Conservation (phyloP, 2,329 filamentous ascomycete species). For the Diaporthe amygdali region DNA sequence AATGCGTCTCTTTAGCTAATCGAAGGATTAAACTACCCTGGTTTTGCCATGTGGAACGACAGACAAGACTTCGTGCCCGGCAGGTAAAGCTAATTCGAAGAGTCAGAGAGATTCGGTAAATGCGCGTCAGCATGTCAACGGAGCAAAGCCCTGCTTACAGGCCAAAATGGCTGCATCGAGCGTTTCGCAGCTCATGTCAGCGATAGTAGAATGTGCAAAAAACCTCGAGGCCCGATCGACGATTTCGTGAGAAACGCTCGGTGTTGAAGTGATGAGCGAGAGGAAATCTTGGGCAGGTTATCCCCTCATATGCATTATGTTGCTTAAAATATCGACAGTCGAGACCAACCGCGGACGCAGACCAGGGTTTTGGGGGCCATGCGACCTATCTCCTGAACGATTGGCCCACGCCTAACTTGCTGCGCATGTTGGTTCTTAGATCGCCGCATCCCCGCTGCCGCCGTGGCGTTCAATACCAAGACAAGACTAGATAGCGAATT, state of each 20-base stretch:
- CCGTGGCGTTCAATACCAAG: not conserved
- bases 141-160: not conserved
- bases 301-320: not conserved
- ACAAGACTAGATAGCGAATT: no score
- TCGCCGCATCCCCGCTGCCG: not conserved
- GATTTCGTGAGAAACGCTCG: no score
- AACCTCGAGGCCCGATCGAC: not conserved
- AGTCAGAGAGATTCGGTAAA: not conserved
- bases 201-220: not conserved
- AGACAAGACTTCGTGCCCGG: conserved; percentile 27
- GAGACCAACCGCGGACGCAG: not conserved
- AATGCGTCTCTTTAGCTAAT: not conserved
- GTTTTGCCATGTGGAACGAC: conserved; percentile 28
- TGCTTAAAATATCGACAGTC: not conserved
- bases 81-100: conserved; percentile 22
- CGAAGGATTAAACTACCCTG: conserved; percentile 17
- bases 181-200: not conserved
- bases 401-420: not conserved
- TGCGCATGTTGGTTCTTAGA: not conserved
- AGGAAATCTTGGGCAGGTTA: not conserved
- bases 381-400: not conserved
- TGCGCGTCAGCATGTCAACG: not conserved
- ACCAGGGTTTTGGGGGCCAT: not conserved
- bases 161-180: conserved; percentile 3
- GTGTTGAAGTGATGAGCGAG: not conserved